Base-by-base conservation (phyloP, 805 yeast species). In the Lipomyces chichibuensis region DNA sequence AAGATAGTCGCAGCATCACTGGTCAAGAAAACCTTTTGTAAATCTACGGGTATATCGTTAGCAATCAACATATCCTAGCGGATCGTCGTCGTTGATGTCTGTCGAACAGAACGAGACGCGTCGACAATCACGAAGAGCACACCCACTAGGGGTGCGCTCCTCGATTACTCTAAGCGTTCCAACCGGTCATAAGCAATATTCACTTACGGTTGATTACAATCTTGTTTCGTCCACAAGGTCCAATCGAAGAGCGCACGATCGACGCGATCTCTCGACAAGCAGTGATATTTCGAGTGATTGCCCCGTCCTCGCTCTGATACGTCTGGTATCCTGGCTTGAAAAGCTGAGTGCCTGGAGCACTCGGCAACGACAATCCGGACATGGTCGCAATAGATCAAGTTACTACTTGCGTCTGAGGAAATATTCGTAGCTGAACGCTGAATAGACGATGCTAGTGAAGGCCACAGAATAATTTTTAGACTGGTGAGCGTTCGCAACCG, bases 1-100 rank as follows among this genome's bases (percentile, higher is more conserved):
- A 95, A 83, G 88, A 95, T 95, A 7, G 99, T 95, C 51, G 98
- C 97, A n/a, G 98, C 98, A 78, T 95, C 99, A 73, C 91, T 91
- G 55, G 98, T 95, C 69, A 95, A 86, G 77, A 92, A 91, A 29
- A 91, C 89, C 76, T 89, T 92, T 67, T 92, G 92, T 72, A 91
- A 80, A 74, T 91, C 71, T 72, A 58, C 25, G 55, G 7, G 17
- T 29, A 23, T 14, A 32, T 51, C 33, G 58, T 49, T 33, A 52
- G 29, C 20, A 27, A 20, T 23, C 13, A 23, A 49, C 35, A 27
- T 2, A 1, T 27, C 20, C 62, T 20, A 59, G 9, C 11, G 7
- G 20, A 46, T 39, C 20, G 27, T 25, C 20, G 27, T 25, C n/a
- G 43, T 49, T 23, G 39, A 56, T 7, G 23, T n/a, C 11, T 8